Base-by-base conservation (phyloP, 352 stramenopile species). In the Blastocystis hominis region DNA sequence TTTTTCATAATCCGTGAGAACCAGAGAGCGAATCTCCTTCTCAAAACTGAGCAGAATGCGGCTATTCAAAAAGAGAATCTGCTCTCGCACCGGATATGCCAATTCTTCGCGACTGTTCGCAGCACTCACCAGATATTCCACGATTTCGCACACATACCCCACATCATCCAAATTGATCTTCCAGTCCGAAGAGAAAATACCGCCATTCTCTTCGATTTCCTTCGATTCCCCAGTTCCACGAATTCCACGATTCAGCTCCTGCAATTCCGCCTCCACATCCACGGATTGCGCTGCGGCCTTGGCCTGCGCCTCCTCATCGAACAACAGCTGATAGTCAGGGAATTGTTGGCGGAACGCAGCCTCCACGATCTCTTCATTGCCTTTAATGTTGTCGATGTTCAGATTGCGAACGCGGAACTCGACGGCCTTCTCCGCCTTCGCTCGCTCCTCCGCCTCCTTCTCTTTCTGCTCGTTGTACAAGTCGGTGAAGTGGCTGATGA, bases 311-410 rank as follows among this genome's bases (percentile, higher is more conserved):
- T 90, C 79, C 78, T 86, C 76, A 89, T 90, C 66, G 86, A 92
- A 93, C 47, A 91, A 89, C 40, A 86, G 89, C 75, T 90, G 86
- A 89, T 96, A 97, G 90, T 98, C 93, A 15, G 95, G 95, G 89
- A 98, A 98, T 86, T 97, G 93, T 24, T 96, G 90, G 3, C 92
- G 90, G 80, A 94, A 97, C 55, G 95, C 92, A 46, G 93, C 89
- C 84, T 98, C 94, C 10, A 91, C 84, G 7, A 59, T 54, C 62
- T 89, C 90, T 69, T 90, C 75, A 47, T 91, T 34, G 24, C 72
- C 62, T 1, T 53, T 84, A 53, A 84, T 84, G 44, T 84, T 84
- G 15, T 84, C 72, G 44, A 84, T 84, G 44, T 84, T 46, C 7
- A 84, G 20, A 34, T 79, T 56, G 40, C 93, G 93, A 40, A 93